Evolutionary conservation across 73 alveolate genomes (phyloP).

Genomic region (Effrenium voratum): DNA sequence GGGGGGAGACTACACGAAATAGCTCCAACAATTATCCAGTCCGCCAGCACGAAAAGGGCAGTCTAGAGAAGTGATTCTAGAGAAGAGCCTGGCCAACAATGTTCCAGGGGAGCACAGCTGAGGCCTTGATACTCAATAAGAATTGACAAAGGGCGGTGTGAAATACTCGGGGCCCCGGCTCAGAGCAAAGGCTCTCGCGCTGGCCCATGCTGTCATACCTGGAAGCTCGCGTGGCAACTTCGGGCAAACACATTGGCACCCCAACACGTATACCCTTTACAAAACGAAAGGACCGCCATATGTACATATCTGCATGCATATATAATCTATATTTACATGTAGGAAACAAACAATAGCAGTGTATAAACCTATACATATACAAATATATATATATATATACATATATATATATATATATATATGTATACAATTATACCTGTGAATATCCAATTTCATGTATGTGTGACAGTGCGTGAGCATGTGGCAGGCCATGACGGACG

Average conservation of each 20-base stretch:
- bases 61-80: no score
- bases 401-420: no score
- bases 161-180: background rate
- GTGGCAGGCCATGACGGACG: no score
- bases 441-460: background rate
- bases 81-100: no score
- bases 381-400: no score
- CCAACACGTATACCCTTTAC: background rate
- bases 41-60: no score
- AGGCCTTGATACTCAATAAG: background rate
- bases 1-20: no score
- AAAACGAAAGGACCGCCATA: background rate
- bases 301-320: background rate
- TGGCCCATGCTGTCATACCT: conserved; percentile 44
- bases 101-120: no score
- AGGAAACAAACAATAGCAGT: no score
- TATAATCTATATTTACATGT: background rate
- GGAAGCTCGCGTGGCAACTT: background rate
- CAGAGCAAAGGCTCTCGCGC: conserved; percentile 27
- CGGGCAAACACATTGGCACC: background rate
- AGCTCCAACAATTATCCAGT: no score
- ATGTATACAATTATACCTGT: background rate
- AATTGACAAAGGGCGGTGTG: background rate
- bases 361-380: background rate
- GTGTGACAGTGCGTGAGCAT: background rate